phyloP scores from a whole-genome alignment of 2,329 filamentous ascomycete genomes.

The Penicillium oxalicum region DNA sequence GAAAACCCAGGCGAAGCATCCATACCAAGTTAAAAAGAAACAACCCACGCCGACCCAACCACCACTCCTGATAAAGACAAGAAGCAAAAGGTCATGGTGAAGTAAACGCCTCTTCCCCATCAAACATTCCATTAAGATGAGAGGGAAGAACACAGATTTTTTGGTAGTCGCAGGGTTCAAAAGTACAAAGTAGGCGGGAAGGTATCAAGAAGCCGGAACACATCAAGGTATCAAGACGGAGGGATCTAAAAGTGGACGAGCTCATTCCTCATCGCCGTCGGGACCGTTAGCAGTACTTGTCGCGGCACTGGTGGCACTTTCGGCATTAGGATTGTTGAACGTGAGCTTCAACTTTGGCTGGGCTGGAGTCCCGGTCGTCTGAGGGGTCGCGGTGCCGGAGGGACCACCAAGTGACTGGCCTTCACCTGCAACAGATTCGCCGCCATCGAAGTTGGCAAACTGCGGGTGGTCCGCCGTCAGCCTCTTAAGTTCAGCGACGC shows the following conservation, averaged over 20 bases:
- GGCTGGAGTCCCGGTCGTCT: slow-evolving; percentile 51
- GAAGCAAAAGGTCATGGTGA: slow-evolving; percentile 3
- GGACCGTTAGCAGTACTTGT: slow-evolving; percentile 28
- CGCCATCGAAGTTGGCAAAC: slow-evolving; percentile 52
- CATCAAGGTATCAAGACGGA: background rate
- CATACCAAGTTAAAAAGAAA: no score
- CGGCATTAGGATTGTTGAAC: slow-evolving; percentile 42
- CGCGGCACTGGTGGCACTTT: slow-evolving; percentile 25
- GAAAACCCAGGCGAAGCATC: no score
- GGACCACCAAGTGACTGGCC: slow-evolving; percentile 46
- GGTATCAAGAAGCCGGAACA: background rate
- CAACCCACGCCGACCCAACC: background rate
- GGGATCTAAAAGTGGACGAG: background rate
- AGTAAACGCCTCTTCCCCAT: slow-evolving; percentile 8
- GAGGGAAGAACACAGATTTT: background rate
- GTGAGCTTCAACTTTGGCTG: slow-evolving; percentile 64
- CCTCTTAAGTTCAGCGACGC: slow-evolving; percentile 48
- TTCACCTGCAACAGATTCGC: slow-evolving; percentile 43
- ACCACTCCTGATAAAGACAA: slow-evolving; percentile 7
- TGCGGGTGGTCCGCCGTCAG: slow-evolving; percentile 52
- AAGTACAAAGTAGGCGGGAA: background rate
- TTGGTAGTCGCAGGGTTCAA: background rate
- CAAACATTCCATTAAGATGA: no score
- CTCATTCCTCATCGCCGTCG: slow-evolving; percentile 31
- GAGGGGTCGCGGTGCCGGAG: slow-evolving; percentile 54